A percentile compares a stretch with the other conserved stretches of the same genome.
These are phyloP conservation scores for Aspergillus sparsus DNA, from an alignment of 495 filamentous ascomycete genomes.

Conservation along the genomic window DNA sequence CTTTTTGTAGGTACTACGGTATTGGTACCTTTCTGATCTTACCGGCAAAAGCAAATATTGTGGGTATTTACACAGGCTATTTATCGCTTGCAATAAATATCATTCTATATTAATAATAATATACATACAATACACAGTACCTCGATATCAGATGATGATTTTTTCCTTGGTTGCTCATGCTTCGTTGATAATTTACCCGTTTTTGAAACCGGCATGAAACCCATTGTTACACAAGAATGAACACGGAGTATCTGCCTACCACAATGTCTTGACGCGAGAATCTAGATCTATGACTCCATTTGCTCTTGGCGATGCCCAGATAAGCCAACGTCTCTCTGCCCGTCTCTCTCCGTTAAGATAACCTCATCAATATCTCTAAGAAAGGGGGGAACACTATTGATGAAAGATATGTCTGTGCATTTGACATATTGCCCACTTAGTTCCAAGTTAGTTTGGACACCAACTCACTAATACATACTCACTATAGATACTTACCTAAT, in stretches of 20 bases:
- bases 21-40: no score
- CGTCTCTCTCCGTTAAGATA: background rate
- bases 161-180: background rate
- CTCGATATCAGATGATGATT: background rate
- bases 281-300: background rate
- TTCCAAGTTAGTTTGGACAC: background rate
- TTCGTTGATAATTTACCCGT: no score
- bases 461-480: background rate
- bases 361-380: background rate
- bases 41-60: no score
- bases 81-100: no score
- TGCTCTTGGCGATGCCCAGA: no score
- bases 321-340: no score
- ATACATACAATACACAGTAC: no score
- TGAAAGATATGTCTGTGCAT: background rate
- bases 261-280: background rate
- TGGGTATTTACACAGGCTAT: no score
- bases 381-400: background rate
- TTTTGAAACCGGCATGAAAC: background rate
- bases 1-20: no score
- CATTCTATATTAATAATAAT: no score
- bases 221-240: slow-evolving; percentile 1
- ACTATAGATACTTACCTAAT: background rate
- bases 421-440: background rate
- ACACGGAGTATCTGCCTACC: no score